Base-by-base conservation (phyloP, 1,284 basidiomycete species). In the Wolfiporia cocos region DNA sequence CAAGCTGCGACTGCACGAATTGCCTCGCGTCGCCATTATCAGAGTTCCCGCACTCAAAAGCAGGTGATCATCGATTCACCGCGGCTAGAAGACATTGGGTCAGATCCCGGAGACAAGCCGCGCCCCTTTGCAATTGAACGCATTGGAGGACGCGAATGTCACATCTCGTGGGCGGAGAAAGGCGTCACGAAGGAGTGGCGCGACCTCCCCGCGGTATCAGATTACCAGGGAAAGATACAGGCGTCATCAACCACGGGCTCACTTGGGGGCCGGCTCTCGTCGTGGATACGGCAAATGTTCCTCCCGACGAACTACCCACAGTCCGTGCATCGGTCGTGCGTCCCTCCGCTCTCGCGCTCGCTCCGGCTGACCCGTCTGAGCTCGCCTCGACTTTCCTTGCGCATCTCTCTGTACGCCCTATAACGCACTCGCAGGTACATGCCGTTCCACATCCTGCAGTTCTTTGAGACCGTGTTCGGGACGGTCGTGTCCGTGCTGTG, bases 241-340 rank as follows among this genome's bases (percentile, higher is more conserved):
- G 34, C 45, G 18, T 39, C 39, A 5, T 44, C 47, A 4, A 39
- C 50, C 4, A 50, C 41, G 17, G 48, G 49, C 10, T 49, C 57
- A 3, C 23, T 44, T 19, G 41, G 47, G 4, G 54, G 58, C 11
- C 47, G 50, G 23, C 42, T 60, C 17, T 48, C 52, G 18, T 52
- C 58, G 12, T 59, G 58, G 58, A 41, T 62, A 21, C 48, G 54
- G 30, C 57, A 60, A 39, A 62, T 60, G 58, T 59, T 62, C 52
- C 46, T 62, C 12, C 59, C 59, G 9, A 62, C 58, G 17, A 62
- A 60, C 44, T 62, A 57, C 42, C 59, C 59, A 1, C 58, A 62
- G 30, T 60, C 58, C 9, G 59, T 62, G 11, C 59, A 62, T 34
- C 48, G 44, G n/a, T 59, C 59, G 59, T 62, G 50, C 53, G 59